These are phyloP conservation scores for Brasilioporus rufonigricans DNA, from an alignment of 768 basidiomycete species.

Conservation along the genomic window DNA sequence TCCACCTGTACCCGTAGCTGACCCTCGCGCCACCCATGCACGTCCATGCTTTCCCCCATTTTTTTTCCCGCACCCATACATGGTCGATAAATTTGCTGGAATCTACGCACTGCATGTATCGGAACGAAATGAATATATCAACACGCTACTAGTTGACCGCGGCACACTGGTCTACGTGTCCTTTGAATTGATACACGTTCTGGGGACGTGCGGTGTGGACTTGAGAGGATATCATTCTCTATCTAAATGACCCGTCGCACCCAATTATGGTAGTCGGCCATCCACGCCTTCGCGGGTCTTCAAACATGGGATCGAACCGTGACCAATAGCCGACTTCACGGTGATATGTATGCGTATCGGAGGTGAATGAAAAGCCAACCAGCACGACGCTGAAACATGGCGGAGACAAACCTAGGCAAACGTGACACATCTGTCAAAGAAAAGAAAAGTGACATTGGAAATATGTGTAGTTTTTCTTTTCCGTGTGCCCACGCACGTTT, in stretches of 20 bases:
- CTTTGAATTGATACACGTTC: background rate
- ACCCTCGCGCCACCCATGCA: constrained; percentile 12
- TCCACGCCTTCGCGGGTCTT: too few species aligned
- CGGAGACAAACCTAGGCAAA: too few species aligned
- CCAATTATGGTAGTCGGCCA: too few species aligned
- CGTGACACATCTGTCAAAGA: too few species aligned
- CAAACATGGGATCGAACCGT: too few species aligned
- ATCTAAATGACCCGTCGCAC: too few species aligned
- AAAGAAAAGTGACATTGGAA: too few species aligned
- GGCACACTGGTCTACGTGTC: background rate
- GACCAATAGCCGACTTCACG: too few species aligned
- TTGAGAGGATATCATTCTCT: background rate
- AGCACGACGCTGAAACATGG: too few species aligned
- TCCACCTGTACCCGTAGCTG: constrained; percentile 25
- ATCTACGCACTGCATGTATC: constrained; percentile 21
- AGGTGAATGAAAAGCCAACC: too few species aligned
- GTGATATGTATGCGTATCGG: too few species aligned
- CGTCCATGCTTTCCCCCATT: background rate
- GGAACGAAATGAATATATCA: constrained; percentile 5
- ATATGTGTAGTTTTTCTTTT: too few species aligned
- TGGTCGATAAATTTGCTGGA: constrained; percentile 15
- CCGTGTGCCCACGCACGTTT: background rate
- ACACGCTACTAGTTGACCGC: constrained; percentile 2
- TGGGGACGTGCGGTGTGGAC: constrained; percentile 5
- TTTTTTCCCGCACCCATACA: background rate